These are phyloP conservation scores for Taphrina flavorubra DNA, from an alignment of 1,139 yeast species.

Conservation along the genomic window DNA sequence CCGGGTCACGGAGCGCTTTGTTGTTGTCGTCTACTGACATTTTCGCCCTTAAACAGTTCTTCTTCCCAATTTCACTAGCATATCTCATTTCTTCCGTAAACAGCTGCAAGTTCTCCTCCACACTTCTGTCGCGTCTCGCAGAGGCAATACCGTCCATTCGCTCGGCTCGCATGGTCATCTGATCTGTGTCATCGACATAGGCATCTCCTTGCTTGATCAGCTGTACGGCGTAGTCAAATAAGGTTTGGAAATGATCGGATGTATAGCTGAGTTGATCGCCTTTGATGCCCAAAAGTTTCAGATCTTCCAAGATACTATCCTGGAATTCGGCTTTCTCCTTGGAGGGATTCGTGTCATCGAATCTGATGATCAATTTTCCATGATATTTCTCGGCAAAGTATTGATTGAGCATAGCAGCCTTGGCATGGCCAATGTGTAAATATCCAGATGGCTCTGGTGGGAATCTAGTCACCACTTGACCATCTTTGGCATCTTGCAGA, in stretches of 20 bases:
- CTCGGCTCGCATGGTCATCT: constrained; percentile 94
- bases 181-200: constrained; percentile 93
- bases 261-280: constrained; percentile 87
- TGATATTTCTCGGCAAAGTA: constrained; percentile 92
- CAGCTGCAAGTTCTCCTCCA: constrained; percentile 84
- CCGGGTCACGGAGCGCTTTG: constrained; percentile 96
- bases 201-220: constrained; percentile 94
- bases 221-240: constrained; percentile 83
- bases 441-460: constrained; percentile 95
- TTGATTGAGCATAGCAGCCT: constrained; percentile 93
- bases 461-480: constrained; percentile 95
- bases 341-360: constrained; percentile 96
- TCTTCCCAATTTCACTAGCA: constrained; percentile 86
- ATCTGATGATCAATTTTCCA: constrained; percentile 92
- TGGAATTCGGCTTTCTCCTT: constrained; percentile 90
- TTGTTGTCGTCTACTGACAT: constrained; percentile 86
- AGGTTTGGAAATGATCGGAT: constrained; percentile 85
- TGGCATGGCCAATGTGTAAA: constrained; percentile 95
- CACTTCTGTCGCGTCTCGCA: constrained; percentile 83
- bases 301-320: constrained; percentile 88
- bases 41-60: constrained; percentile 92
- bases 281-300: constrained; percentile 83
- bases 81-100: constrained; percentile 85
- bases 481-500: constrained; percentile 84
- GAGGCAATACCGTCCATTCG: constrained; percentile 96